phyloP scores from a whole-genome alignment of 176 grass and related monocot genomes.

The Aegilops speltoides region DNA sequence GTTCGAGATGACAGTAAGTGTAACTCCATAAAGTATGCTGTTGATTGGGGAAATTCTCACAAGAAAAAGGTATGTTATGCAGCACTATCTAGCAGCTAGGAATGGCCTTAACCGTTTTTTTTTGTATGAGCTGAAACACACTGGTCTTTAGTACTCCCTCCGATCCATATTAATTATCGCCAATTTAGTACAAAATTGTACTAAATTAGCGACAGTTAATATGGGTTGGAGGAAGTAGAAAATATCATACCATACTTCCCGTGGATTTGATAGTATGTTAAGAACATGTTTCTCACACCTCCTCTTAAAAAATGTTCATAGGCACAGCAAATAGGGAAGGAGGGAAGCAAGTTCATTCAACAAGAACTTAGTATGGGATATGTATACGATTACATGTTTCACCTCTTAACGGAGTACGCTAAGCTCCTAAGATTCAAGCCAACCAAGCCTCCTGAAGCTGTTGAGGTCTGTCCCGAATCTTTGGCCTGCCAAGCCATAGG shows the following conservation, averaged over 20 bases:
- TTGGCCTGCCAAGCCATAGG: conserved; percentile 66
- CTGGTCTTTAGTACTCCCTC: background rate
- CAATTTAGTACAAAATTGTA: no score
- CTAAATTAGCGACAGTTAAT: no score
- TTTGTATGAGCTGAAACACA: conserved; percentile 22
- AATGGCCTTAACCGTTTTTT: background rate
- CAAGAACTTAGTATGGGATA: conserved; percentile 69
- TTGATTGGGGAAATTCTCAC: conserved; percentile 93
- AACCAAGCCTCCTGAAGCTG: conserved; percentile 52
- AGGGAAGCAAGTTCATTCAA: conserved; percentile 72
- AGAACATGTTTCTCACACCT: background rate
- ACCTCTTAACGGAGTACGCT: conserved; percentile 80
- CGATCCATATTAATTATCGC: no score
- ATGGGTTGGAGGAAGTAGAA: background rate
- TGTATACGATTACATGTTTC: conserved; percentile 97
- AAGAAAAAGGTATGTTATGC: conserved; percentile 60
- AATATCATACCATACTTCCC: background rate
- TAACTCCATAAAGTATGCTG: conserved; percentile 76
- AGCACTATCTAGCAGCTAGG: background rate
- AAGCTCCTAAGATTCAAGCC: conserved; percentile 90
- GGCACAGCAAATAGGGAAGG: conserved; percentile 81
- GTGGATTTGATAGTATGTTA: background rate
- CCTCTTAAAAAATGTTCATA: conserved; percentile 28
- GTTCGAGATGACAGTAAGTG: conserved; percentile 67
- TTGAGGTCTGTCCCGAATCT: conserved; percentile 68